phyloP scores from a whole-genome alignment of 1,284 basidiomycete genomes.

The Apiotrichum laibachii region DNA sequence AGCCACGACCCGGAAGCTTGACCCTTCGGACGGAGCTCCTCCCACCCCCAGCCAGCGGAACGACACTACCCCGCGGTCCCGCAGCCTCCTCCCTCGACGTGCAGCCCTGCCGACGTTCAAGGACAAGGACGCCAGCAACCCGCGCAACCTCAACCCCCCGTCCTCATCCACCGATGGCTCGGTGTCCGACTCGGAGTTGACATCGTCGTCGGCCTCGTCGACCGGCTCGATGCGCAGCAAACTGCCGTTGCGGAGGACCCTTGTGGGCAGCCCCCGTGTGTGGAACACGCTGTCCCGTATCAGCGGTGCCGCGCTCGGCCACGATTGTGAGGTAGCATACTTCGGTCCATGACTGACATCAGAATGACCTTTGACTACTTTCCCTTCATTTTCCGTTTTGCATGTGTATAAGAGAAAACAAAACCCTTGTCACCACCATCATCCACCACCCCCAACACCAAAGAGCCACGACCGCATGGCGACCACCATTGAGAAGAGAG shows the following conservation, averaged over 20 bases:
- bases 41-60: background rate
- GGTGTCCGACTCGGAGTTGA: slow-evolving; percentile 6
- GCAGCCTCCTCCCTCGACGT: slow-evolving; percentile 16
- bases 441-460: background rate
- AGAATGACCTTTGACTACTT: background rate
- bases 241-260: slow-evolving; percentile 5
- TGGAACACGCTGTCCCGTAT: slow-evolving; percentile 11
- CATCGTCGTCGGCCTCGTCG: background rate
- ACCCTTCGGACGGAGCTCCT: background rate
- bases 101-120: slow-evolving; percentile 1
- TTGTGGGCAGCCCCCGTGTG: slow-evolving; percentile 3
- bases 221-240: slow-evolving; percentile 5
- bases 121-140: background rate
- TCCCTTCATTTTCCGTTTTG: background rate
- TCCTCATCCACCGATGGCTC: background rate
- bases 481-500: background rate
- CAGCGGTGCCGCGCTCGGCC: slow-evolving; percentile 4
- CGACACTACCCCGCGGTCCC: background rate
- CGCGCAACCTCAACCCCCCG: background rate
- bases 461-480: background rate
- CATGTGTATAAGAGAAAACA: background rate
- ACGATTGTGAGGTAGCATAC: slow-evolving; percentile 1
- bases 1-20: background rate
- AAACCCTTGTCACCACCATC: background rate
- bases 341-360: background rate